Evolutionary conservation across 371 early-diverging fungal genomes (phyloP).

Genomic region (Blakeslea trispora): DNA sequence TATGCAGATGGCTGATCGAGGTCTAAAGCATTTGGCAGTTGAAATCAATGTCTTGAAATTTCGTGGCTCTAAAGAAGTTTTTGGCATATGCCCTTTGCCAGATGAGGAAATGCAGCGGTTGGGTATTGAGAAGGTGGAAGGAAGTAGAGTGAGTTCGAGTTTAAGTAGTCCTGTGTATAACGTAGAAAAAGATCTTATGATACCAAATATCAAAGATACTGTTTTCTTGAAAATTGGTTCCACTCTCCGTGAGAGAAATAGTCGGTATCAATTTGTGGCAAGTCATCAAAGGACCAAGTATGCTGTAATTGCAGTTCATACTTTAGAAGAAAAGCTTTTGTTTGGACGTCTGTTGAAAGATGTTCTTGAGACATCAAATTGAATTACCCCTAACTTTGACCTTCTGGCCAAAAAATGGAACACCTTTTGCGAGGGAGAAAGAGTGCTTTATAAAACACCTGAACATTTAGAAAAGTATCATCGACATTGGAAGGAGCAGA

Average conservation of each 20-base stretch:
- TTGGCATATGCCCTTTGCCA: conserved; percentile 1
- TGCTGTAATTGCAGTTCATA: conserved; percentile 4
- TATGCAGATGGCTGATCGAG: background rate
- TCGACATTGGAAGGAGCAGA: background rate
- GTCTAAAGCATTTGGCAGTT: background rate
- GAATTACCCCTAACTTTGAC: background rate
- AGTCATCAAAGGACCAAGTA: background rate
- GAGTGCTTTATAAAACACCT: background rate
- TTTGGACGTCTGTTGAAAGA: background rate
- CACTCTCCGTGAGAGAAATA: background rate
- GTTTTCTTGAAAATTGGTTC: background rate
- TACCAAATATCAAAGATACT: background rate
- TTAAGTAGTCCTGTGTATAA: too few species aligned
- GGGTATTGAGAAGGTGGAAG: background rate
- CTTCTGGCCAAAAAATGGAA: background rate
- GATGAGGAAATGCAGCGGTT: background rate
- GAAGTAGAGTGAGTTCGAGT: background rate
- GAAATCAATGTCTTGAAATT: background rate
- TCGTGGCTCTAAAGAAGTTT: conserved; percentile 1
- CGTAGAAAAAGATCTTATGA: background rate
- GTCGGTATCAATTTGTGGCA: background rate
- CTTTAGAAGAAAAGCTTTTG: background rate
- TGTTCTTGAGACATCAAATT: too few species aligned
- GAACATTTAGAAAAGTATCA: conserved; percentile 1
- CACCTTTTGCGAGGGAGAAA: background rate